Base-by-base conservation (phyloP, 371 early-diverging fungal genomes). In the Phascolomyces articulosus region DNA sequence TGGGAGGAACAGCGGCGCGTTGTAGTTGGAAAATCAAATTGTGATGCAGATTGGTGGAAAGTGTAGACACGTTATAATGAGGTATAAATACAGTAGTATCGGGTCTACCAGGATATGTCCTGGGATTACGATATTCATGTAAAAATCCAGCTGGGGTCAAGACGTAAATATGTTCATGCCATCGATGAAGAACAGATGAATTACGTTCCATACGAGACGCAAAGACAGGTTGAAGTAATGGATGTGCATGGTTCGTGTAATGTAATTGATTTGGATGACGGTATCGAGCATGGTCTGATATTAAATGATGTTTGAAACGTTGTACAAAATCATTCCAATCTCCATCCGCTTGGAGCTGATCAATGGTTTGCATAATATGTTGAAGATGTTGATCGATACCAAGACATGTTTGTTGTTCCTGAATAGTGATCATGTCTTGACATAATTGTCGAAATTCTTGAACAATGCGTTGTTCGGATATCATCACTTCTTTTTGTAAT, bases 111-210 rank as follows among this genome's bases (percentile, higher is more conserved):
- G 80, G 80, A 40, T 80, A 80, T 6, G 55, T 61, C 27, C 60
- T 66, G 9, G 48, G 21, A 15, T 58, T 68, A 11, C 63, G 64
- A 15, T 75, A 80, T 47, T 80, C 80, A 28, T 80, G 80, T n/a
- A 80, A 58, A 38, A 77, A 80, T 0, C 80, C 80, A n/a, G 80
- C 75, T 9, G 74, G 75, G 8, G 80, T 80, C 20, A 80, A 27
- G 2, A 80, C 80, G 62, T 80, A 80, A 10, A 80, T 77, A 51
- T 77, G 62, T 40, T 80, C 80, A 20, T 70, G 70, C 80, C 80
- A 80, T 9, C 70, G 59, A 16, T 69, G 72, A 2, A 77, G 24
- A 0, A 80, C 31, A 0, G 65, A 62, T 2, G 77, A 75, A 60
- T 68, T 72, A 1, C 78, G 66, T 61, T 80, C 80, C 78, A 80